These are phyloP conservation scores for Botrytis fabae DNA, from an alignment of 2,329 filamentous ascomycete species.

Conservation along the genomic window DNA sequence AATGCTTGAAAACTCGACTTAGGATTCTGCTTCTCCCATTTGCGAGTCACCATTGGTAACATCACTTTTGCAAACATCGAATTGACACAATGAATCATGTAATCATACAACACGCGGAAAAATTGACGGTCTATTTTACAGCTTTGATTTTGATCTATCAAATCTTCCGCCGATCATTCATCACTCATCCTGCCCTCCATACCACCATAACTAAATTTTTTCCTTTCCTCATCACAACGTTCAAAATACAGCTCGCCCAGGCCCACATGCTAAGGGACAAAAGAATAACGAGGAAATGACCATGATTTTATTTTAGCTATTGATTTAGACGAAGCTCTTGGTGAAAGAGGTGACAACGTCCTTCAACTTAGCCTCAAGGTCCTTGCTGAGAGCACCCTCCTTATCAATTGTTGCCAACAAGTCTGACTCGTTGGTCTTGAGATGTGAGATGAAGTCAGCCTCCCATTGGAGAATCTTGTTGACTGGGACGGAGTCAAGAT, in stretches of 20 bases:
- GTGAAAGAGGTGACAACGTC: slow-evolving; percentile 78
- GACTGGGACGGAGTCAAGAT: slow-evolving; percentile 86
- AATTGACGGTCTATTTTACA: slow-evolving; percentile 42
- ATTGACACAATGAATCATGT: not conserved
- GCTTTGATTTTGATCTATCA: slow-evolving; percentile 37
- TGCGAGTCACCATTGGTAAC: not conserved
- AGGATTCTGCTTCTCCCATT: not conserved
- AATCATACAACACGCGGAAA: slow-evolving; percentile 29
- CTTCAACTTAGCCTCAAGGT: slow-evolving; percentile 79
- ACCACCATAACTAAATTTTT: not conserved
- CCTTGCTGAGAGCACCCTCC: slow-evolving; percentile 96
- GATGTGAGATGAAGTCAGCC: slow-evolving; percentile 86
- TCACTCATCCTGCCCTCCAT: slow-evolving; percentile 23
- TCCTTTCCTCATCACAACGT: slow-evolving; percentile 3
- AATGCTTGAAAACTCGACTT: not conserved
- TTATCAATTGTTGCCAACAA: slow-evolving; percentile 85
- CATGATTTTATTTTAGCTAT: slow-evolving; percentile 26
- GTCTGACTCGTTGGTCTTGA: slow-evolving; percentile 86
- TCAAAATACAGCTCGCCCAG: slow-evolving; percentile 33
- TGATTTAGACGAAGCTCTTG: slow-evolving; percentile 74
- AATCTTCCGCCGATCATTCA: slow-evolving; percentile 30
- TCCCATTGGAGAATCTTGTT: slow-evolving; percentile 92
- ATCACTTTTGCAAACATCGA: not conserved
- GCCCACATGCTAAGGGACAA: slow-evolving; percentile 37
- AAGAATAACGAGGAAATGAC: slow-evolving; percentile 33